Evolutionary conservation across 306 rosid genomes (phyloP).

Genomic region (Casuarina cunninghamiana): DNA sequence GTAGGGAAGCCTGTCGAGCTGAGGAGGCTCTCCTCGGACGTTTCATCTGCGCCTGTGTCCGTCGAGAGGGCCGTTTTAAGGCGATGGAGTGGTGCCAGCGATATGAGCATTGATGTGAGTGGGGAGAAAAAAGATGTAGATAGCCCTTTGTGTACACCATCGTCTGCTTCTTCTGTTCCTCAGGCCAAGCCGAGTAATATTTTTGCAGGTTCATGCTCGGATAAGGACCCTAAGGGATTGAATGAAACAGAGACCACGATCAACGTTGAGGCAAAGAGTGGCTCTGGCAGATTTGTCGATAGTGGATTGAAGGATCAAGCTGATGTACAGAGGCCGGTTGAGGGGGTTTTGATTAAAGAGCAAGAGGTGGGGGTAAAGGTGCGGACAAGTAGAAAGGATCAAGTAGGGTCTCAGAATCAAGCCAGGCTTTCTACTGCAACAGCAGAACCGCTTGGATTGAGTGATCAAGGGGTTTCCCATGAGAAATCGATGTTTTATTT

Average conservation of each 20-base stretch:
- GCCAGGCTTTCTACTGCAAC: slow-evolving; percentile 28
- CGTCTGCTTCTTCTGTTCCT: slow-evolving; percentile 47
- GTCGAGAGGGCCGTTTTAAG: slow-evolving; percentile 59
- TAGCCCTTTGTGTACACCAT: slow-evolving; percentile 64
- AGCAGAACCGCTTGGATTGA: slow-evolving; percentile 37
- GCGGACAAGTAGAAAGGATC: slow-evolving; percentile 41
- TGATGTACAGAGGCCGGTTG: slow-evolving; percentile 20
- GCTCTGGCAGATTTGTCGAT: slow-evolving; percentile 29
- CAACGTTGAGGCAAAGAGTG: slow-evolving; percentile 26
- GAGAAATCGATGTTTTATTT: slow-evolving; percentile 34
- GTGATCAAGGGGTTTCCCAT: slow-evolving; percentile 49
- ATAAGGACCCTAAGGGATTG: slow-evolving; percentile 38
- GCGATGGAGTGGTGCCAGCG: slow-evolving; percentile 95
- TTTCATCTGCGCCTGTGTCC: slow-evolving; percentile 36
- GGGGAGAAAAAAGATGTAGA: slow-evolving; percentile 69
- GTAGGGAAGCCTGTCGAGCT: slow-evolving; percentile 66
- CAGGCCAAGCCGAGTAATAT: slow-evolving; percentile 30
- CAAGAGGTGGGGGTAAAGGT: slow-evolving; percentile 35
- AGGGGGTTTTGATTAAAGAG: slow-evolving; percentile 25
- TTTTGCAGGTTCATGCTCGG: slow-evolving; percentile 32
- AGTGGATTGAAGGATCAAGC: slow-evolving; percentile 35
- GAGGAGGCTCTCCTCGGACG: slow-evolving; percentile 80
- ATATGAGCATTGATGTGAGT: slow-evolving; percentile 90
- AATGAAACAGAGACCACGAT: slow-evolving; percentile 19
- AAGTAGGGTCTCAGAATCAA: slow-evolving; percentile 31